phyloP scores from a whole-genome alignment of 2,329 filamentous ascomycete species.

The Colletotrichum sansevieriae region DNA sequence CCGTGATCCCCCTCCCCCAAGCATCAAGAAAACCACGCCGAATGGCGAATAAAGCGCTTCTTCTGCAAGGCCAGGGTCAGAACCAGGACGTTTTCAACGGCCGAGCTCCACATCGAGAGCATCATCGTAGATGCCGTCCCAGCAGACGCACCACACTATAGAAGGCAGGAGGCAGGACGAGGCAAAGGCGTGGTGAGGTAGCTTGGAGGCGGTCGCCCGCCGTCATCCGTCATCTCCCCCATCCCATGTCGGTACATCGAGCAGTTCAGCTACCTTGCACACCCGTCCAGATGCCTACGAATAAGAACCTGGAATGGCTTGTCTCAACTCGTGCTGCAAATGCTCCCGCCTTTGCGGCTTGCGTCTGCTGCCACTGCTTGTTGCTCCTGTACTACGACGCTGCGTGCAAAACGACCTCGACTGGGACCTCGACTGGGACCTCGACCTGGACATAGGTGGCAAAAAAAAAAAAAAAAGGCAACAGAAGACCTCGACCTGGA shows the following conservation, averaged over 20 bases:
- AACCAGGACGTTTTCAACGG: constrained; percentile 18
- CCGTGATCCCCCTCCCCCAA: constrained; percentile 26
- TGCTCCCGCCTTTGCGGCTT: constrained; percentile 1
- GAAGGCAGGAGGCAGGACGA: constrained; percentile 3
- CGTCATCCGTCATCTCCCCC: constrained; percentile 23
- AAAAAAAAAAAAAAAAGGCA: no score
- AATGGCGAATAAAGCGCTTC: background rate
- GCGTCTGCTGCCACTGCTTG: constrained; percentile 26
- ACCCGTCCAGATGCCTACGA: constrained; percentile 25
- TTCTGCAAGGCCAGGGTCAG: constrained; percentile 5
- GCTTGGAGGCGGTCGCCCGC: constrained; percentile 21
- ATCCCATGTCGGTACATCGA: constrained; percentile 37
- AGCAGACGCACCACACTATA: background rate
- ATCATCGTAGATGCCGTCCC: constrained; percentile 13
- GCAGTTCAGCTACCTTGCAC: constrained; percentile 39
- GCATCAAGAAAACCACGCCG: background rate
- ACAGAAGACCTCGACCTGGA: background rate
- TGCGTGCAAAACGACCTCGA: constrained; percentile 7
- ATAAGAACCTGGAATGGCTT: constrained; percentile 17
- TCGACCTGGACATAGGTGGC: background rate
- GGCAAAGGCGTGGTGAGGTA: constrained; percentile 19
- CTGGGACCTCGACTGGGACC: background rate
- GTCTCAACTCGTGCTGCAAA: constrained; percentile 16
- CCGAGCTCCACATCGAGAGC: constrained; percentile 22
- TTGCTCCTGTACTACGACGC: constrained; percentile 28